phyloP scores from a whole-genome alignment of 2,329 filamentous ascomycete species.

The Chrysosporium keratinophilum region DNA sequence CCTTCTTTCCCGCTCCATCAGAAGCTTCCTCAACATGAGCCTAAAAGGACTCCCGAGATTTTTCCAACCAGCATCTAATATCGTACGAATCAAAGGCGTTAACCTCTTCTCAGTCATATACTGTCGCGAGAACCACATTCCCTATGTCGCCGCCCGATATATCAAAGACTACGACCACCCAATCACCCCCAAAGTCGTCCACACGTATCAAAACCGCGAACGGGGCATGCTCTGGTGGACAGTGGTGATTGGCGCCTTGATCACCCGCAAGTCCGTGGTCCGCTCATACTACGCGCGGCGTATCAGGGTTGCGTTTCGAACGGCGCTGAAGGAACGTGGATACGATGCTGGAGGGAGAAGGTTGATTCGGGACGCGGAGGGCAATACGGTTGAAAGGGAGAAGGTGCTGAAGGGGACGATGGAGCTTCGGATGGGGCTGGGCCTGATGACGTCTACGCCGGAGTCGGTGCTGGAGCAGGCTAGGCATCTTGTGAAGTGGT shows the following conservation, averaged over 20 bases:
- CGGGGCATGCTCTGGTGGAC: conserved; percentile 41
- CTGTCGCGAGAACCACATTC: conserved; percentile 18
- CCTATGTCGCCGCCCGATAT: conserved; percentile 27
- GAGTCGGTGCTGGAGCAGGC: background rate
- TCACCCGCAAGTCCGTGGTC: conserved; percentile 35
- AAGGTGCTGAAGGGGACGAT: conserved; percentile 8
- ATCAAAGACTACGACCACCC: conserved; percentile 12
- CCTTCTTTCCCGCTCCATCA: no score
- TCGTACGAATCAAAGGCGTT: conserved; percentile 14
- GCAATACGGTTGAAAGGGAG: background rate
- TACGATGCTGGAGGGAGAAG: conserved; percentile 30
- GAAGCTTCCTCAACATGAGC: no score
- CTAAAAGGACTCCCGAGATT: background rate
- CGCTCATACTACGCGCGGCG: conserved; percentile 38
- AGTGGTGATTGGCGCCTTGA: conserved; percentile 26
- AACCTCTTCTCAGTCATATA: conserved; percentile 21
- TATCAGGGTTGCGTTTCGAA: conserved; percentile 36
- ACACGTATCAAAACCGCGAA: conserved; percentile 31
- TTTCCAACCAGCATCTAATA: background rate
- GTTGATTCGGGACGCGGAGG: conserved; percentile 1
- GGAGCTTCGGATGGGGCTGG: conserved; percentile 3
- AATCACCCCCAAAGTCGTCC: conserved; percentile 29
- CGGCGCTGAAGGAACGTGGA: conserved; percentile 39
- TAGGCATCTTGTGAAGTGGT: background rate
- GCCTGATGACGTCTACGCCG: background rate